Conservation (phyloP, 202 grass and related monocot genomes). For the Setaria italica region DNA sequence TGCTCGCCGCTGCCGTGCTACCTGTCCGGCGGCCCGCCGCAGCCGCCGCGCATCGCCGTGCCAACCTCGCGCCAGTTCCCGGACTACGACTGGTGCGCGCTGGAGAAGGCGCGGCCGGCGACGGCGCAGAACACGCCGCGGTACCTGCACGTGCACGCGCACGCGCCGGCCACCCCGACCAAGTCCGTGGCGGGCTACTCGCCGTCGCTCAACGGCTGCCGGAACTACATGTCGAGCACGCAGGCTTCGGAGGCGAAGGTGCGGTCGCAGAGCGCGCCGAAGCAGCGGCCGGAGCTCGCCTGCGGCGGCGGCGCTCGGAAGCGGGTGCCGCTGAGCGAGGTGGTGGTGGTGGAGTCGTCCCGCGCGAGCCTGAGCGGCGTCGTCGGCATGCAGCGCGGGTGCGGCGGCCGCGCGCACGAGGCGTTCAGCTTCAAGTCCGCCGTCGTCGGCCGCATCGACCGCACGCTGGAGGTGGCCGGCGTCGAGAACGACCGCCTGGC, state of each 20-base stretch:
- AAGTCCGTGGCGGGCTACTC: conserved; percentile 61
- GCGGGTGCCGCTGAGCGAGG: conserved; percentile 81
- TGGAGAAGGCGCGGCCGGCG: conserved; percentile 72
- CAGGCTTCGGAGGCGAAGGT: conserved; percentile 94
- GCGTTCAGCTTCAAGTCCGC: conserved; percentile 86
- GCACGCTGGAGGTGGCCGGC: conserved; percentile 40
- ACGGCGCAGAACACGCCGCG: conserved; percentile 93
- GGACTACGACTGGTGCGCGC: conserved; percentile 68
- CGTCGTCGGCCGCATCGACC: conserved; percentile 72
- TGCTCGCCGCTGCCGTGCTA: conserved; percentile 50
- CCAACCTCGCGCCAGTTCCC: conserved; percentile 55
- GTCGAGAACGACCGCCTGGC: conserved; percentile 57
- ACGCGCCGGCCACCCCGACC: conserved; percentile 62
- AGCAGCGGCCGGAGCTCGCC: conserved; percentile 67
- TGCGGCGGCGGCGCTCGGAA: conserved; percentile 45
- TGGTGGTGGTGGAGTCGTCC: conserved; percentile 68
- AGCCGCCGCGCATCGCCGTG: conserved; percentile 62
- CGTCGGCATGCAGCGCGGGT: conserved; percentile 70
- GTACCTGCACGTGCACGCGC: conserved; percentile 38
- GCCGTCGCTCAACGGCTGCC: conserved; percentile 51
- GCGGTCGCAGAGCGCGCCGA: conserved; percentile 93
- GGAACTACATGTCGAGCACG: conserved; percentile 90
- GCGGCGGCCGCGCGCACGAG: conserved; percentile 56
- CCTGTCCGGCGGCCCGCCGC: conserved; percentile 33
- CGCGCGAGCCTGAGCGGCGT: conserved; percentile 71